Evolutionary conservation across 1,139 yeast species (phyloP), one percentile per base, ranked within the genome.

Genomic region (Taphrina pruni): DNA sequence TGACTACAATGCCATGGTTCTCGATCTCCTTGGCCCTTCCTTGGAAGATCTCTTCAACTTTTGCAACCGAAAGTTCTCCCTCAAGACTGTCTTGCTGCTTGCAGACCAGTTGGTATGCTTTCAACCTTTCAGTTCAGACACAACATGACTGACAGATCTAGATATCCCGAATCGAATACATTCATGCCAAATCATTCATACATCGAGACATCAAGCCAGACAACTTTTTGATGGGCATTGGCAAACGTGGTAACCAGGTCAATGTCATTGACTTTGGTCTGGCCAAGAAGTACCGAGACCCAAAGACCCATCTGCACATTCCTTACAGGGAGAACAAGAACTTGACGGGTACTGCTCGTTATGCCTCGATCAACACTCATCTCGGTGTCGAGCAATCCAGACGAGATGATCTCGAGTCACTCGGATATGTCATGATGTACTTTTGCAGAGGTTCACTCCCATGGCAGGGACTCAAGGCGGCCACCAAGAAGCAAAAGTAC

Each of bases 391-490:
- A 94, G 79, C 99, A 94, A 80, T 88, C 92, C 72, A 88, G 99
- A 80, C 86, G 99, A 76, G 99, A 94, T 78, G 99, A 94, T 79
- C 84, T 94, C 76, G 99, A 94, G 81, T 92, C 96, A 8, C 82
- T 94, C 74, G 98, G 97, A 57, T 97, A 94, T 80, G 98, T 94
- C 1, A 90, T 94, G 77, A 88, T 94, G 80, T 94, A 94, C 80
- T 94, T 94, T 77, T 81, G 94, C 75, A 85, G 96, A 74, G 99
- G 99, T 64, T 92, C 90, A 73, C 85, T 94, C 76, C 99, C 99
- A 65, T 94, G 99, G 99, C 99, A 94, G 81, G 98, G 99, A 39
- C 84, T 94, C 74, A 93, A 93, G 80, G 99, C 98, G n/a, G 96
- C 97, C 73, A 92, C 96, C 52, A 94, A 94, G 81, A 94, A 94